These are phyloP conservation scores for Colletotrichum simmondsii DNA, from an alignment of 2,329 filamentous ascomycete species.

Conservation along the genomic window DNA sequence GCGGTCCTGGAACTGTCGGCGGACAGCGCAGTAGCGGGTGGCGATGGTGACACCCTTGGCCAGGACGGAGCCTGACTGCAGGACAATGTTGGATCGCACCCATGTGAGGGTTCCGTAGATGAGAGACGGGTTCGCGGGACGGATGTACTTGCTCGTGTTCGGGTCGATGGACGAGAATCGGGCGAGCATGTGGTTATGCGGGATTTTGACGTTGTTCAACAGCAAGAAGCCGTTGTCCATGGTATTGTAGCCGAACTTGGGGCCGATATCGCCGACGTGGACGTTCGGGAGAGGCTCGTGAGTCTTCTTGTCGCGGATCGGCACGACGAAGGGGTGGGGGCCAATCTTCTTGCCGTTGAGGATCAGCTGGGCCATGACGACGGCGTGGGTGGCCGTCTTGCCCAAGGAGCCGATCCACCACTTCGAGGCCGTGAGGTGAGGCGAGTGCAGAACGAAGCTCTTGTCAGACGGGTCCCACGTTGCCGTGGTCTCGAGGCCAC, in stretches of 20 bases:
- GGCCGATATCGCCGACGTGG: constrained; percentile 83
- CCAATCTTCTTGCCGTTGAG: constrained; percentile 76
- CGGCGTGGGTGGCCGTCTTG: constrained; percentile 79
- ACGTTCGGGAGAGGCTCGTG: constrained; percentile 76
- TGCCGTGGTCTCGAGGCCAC: constrained; percentile 77
- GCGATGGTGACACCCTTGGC: constrained; percentile 83
- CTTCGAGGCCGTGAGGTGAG: constrained; percentile 79
- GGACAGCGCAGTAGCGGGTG: constrained; percentile 77
- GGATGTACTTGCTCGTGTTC: constrained; percentile 74
- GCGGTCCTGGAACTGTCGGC: constrained; percentile 82
- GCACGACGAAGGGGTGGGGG: constrained; percentile 82
- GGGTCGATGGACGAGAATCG: constrained; percentile 68
- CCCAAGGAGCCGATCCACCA: constrained; percentile 89
- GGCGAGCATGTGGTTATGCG: constrained; percentile 71
- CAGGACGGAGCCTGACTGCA: constrained; percentile 77
- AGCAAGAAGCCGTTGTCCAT: constrained; percentile 87
- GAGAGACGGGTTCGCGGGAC: constrained; percentile 73
- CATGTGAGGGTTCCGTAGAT: constrained; percentile 82
- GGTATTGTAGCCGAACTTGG: constrained; percentile 83
- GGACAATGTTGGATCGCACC: constrained; percentile 78
- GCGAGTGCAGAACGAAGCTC: constrained; percentile 80
- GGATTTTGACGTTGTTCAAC: constrained; percentile 81
- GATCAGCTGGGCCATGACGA: constrained; percentile 82
- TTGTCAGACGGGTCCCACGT: constrained; percentile 80
- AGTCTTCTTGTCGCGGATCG: constrained; percentile 76